phyloP scores from a whole-genome alignment of 441 rosid genomes.

The Jatropha multifida region DNA sequence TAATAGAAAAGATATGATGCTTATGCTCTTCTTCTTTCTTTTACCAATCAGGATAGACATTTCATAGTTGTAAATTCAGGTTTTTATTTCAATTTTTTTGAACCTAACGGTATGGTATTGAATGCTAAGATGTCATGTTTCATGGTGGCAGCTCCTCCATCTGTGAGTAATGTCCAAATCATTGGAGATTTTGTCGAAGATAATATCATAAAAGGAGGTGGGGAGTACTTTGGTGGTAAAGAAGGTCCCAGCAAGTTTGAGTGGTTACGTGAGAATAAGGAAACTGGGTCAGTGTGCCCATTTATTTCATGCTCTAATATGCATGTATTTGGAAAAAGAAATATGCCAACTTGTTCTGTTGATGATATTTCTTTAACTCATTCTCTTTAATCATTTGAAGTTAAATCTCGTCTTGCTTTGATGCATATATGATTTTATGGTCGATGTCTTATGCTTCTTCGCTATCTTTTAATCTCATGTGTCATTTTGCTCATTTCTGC shows the following conservation, averaged over 20 bases:
- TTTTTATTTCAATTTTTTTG: not conserved
- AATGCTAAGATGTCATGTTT: conserved; percentile 29
- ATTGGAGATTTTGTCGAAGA: conserved; percentile 92
- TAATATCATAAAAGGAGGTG: conserved; percentile 70
- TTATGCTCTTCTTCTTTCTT: not conserved
- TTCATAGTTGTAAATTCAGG: not conserved
- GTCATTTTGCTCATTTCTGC: not conserved
- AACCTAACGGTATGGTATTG: conserved; percentile 5
- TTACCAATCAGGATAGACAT: not conserved
- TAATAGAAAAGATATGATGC: conserved; percentile 2
- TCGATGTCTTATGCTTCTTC: not conserved
- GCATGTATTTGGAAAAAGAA: not conserved
- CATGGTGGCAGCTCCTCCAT: conserved; percentile 84
- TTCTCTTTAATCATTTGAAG: conserved; percentile 2
- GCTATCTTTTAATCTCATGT: not conserved
- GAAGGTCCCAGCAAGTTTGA: conserved; percentile 99
- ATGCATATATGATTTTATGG: not conserved
- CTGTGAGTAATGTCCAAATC: conserved; percentile 73
- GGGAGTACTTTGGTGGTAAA: conserved; percentile 95
- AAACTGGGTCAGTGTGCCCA: conserved; percentile 67
- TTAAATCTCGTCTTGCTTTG: not conserved
- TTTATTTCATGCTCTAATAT: not conserved
- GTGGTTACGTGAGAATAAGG: conserved; percentile 80
- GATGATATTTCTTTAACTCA: not conserved
- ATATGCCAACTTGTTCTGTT: not conserved